These are phyloP conservation scores for Zygosaccharomyces lentus DNA, from an alignment of 805 yeast species.

Conservation along the genomic window DNA sequence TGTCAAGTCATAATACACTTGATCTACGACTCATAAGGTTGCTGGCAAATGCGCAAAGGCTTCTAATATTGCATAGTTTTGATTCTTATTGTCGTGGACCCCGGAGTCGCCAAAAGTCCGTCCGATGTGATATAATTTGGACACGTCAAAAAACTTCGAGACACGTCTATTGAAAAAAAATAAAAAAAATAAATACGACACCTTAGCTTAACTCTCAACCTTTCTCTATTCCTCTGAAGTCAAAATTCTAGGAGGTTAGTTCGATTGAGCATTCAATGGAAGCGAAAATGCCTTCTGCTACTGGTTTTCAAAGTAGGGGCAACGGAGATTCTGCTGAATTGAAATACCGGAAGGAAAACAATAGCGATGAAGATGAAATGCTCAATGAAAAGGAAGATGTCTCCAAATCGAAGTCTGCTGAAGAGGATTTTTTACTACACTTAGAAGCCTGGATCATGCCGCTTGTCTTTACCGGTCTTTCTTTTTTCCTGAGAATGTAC, in stretches of 20 bases:
- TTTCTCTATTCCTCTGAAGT: too few species aligned
- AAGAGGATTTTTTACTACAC: slow-evolving; percentile 10
- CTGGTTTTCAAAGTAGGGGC: slow-evolving; percentile 21
- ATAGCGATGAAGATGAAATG: slow-evolving; percentile 8
- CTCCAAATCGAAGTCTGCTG: slow-evolving; percentile 15
- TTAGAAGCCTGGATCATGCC: slow-evolving; percentile 42
- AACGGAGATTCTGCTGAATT: slow-evolving; percentile 12
- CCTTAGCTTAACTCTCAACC: neutral
- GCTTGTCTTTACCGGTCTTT: slow-evolving; percentile 40
- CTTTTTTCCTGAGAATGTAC: slow-evolving; percentile 56
- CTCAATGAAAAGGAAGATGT: slow-evolving; percentile 19
- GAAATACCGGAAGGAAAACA: slow-evolving; percentile 10
- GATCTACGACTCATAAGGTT: too few species aligned
- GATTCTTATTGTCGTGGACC: neutral
- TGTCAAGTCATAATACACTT: too few species aligned
- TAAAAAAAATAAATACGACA: slow-evolving; percentile 2
- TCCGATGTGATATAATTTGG: slow-evolving; percentile 5
- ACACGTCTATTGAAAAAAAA: slow-evolving; percentile 4
- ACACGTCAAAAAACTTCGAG: slow-evolving; percentile 13
- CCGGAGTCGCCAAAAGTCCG: slow-evolving; percentile 5
- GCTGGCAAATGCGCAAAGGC: too few species aligned
- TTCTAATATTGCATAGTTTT: neutral
- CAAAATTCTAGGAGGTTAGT: neutral
- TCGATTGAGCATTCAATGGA: slow-evolving; percentile 9
- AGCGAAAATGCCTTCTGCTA: slow-evolving; percentile 19